These are phyloP conservation scores for Phytophthora pseudosyringae DNA, from an alignment of 352 stramenopile genomes.

Conservation along the genomic window DNA sequence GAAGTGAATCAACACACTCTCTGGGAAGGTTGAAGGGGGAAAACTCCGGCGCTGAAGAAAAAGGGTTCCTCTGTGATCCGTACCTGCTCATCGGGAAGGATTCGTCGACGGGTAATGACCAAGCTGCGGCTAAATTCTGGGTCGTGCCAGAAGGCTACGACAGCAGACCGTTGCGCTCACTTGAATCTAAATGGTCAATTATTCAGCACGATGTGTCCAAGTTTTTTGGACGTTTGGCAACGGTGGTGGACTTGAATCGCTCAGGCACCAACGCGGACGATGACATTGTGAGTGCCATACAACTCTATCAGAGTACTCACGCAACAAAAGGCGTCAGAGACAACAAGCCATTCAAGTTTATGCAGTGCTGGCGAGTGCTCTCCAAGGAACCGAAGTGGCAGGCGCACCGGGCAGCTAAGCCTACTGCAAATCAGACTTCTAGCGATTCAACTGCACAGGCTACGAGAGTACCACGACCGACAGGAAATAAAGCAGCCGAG, in stretches of 20 bases:
- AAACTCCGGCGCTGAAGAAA: neutral
- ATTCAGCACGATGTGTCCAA: conserved; percentile 13
- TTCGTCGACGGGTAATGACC: neutral
- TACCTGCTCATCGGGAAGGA: conserved; percentile 5
- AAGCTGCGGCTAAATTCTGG: neutral
- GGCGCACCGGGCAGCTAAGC: neutral
- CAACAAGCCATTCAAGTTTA: neutral
- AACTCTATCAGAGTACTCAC: conserved; percentile 8
- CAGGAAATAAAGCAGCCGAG: neutral
- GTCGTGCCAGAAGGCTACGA: neutral
- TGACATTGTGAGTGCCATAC: neutral
- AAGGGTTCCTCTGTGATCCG: neutral
- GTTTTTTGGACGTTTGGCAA: neutral
- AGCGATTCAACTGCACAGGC: neutral
- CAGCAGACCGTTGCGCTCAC: neutral
- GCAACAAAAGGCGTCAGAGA: neutral
- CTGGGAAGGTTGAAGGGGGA: neutral
- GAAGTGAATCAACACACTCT: neutral
- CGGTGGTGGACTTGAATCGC: neutral
- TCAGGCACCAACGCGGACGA: conserved; percentile 6
- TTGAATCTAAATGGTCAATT: conserved; percentile 6
- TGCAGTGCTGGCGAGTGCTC: conserved; percentile 15
- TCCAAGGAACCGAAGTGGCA: neutral
- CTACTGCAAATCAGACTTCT: neutral
- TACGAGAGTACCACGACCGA: neutral